Evolutionary conservation across 164 flowering plant species (phyloP).

Genomic region (Litsea cubeba): DNA sequence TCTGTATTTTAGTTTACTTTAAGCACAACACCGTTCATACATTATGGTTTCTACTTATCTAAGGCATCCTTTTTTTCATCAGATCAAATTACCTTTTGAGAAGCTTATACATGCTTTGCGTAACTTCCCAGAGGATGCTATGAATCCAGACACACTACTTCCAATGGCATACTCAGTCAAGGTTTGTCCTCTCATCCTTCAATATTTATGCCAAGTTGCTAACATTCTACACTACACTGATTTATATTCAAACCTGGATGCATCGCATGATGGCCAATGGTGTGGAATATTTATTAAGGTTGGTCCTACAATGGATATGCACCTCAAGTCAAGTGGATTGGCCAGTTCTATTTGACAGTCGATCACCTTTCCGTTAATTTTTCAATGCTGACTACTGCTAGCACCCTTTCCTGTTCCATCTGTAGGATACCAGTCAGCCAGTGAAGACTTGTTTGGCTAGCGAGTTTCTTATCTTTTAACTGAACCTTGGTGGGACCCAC

Average conservation of each 20-base stretch:
- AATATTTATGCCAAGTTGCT: not conserved
- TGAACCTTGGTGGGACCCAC: not conserved
- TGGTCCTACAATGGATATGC: not conserved
- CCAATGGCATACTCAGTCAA: slow-evolving; percentile 94
- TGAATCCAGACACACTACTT: slow-evolving; percentile 81
- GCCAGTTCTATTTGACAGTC: not conserved
- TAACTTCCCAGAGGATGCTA: slow-evolving; percentile 91
- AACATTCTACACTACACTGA: not conserved
- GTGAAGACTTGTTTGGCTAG: not conserved
- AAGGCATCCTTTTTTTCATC: slow-evolving; percentile 15
- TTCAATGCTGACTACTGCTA: not conserved
- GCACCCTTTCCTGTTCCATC: not conserved
- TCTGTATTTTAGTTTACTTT: not conserved
- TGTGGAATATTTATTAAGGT: too few relatives aligned
- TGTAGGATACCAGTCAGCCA: not conserved
- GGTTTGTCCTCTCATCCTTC: slow-evolving; percentile 30
- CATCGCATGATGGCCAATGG: too few relatives aligned
- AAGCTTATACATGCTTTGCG: slow-evolving; percentile 85
- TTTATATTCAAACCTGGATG: not conserved
- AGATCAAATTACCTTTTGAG: slow-evolving; percentile 88
- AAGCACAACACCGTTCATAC: not conserved
- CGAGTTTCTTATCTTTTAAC: too few relatives aligned
- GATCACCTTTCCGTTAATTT: not conserved
- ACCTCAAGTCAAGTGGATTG: not conserved
- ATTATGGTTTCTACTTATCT: slow-evolving; percentile 6